Evolutionary conservation across 2,329 filamentous ascomycete genomes (phyloP).

Genomic region (Diaporthe vexans): DNA sequence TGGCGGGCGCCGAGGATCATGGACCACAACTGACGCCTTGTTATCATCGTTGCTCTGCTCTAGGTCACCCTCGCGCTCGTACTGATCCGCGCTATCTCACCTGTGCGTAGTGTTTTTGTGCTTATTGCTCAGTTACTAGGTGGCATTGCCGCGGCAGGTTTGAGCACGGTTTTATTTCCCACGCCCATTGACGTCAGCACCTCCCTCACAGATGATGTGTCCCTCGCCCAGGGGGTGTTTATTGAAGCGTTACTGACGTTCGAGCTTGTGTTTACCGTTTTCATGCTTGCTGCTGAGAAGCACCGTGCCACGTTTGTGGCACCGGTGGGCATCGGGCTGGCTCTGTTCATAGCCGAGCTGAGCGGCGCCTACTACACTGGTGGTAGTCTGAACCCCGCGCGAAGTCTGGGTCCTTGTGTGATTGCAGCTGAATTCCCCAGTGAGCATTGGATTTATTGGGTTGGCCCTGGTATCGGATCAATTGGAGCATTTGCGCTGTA

Average conservation of each 20-base stretch:
- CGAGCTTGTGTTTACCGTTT: conserved; percentile 74
- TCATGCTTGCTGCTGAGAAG: conserved; percentile 81
- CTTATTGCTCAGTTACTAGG: conserved; percentile 70
- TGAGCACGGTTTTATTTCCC: conserved; percentile 70
- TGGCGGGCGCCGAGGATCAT: too few relatives aligned
- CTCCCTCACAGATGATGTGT: conserved; percentile 68
- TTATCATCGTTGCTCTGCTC: background rate
- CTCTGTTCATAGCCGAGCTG: conserved; percentile 73
- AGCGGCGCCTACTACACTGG: conserved; percentile 62
- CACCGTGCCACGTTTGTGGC: conserved; percentile 80
- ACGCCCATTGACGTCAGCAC: conserved; percentile 64
- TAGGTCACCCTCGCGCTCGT: conserved; percentile 69
- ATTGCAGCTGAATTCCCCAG: conserved; percentile 55
- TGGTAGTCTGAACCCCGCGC: conserved; percentile 64
- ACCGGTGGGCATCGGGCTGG: conserved; percentile 78
- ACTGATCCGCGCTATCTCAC: conserved; percentile 69
- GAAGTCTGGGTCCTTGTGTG: conserved; percentile 64
- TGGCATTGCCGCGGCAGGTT: conserved; percentile 70
- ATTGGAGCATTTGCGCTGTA: conserved; percentile 64
- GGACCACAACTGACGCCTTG: background rate
- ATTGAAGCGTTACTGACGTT: conserved; percentile 77
- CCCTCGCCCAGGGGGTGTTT: conserved; percentile 71
- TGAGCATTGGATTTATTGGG: conserved; percentile 69
- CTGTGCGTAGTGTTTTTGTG: conserved; percentile 64
- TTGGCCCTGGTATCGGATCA: conserved; percentile 65